Evolutionary conservation across 176 grass and related monocot genomes (phyloP).

Genomic region (Cymbopogon citratus): DNA sequence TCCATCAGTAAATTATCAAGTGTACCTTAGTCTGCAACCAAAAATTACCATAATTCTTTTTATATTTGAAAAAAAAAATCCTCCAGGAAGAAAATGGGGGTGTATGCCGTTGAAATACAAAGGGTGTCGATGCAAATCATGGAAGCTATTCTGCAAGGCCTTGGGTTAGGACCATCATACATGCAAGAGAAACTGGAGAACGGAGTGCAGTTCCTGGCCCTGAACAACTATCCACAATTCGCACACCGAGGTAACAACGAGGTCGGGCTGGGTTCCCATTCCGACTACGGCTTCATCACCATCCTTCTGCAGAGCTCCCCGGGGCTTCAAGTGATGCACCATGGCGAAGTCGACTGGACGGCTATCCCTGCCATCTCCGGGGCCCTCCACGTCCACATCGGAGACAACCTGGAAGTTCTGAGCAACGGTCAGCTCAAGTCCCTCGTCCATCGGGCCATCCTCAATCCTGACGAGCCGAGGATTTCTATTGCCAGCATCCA

Average conservation of each 20-base stretch:
- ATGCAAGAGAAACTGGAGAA: conserved; percentile 41
- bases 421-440: conserved; percentile 63
- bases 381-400: conserved; percentile 52
- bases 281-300: conserved; percentile 66
- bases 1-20: background rate
- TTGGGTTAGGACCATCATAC: conserved; percentile 40
- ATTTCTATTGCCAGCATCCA: conserved; percentile 73
- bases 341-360: conserved; percentile 28
- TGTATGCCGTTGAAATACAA: conserved; percentile 35
- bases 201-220: conserved; percentile 55
- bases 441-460: conserved; percentile 55
- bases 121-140: conserved; percentile 38
- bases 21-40: background rate
- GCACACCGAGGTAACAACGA: background rate
- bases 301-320: conserved; percentile 56
- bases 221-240: conserved; percentile 35
- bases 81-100: conserved; percentile 54
- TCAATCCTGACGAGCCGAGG: conserved; percentile 23
- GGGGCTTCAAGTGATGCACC: conserved; percentile 53
- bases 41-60: background rate
- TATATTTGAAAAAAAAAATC: background rate
- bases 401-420: conserved; percentile 63
- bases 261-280: conserved; percentile 49
- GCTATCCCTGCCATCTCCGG: conserved; percentile 12
- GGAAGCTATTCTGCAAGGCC: conserved; percentile 50